Evolutionary conservation across 768 basidiomycete genomes (phyloP).

Genomic region (Serendipita sp.): DNA sequence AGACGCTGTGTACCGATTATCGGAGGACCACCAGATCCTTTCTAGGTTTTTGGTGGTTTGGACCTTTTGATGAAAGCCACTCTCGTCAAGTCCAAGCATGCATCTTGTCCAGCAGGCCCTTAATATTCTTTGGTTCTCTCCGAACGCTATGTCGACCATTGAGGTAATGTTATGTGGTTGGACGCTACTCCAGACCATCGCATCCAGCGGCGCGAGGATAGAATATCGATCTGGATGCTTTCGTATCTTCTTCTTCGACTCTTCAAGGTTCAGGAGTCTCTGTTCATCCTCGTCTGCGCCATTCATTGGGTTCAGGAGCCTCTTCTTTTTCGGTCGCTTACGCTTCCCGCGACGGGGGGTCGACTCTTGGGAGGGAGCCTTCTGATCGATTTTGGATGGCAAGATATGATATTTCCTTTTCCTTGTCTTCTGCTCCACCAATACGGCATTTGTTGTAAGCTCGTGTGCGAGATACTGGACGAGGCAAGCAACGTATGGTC

Average conservation of each 20-base stretch:
- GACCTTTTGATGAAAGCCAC: slow-evolving; percentile 45
- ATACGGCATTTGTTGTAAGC: background rate
- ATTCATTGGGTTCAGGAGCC: background rate
- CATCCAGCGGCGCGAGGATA: slow-evolving; percentile 42
- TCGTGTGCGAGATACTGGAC: background rate
- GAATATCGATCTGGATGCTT: background rate
- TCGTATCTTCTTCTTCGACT: background rate
- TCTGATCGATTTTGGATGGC: background rate
- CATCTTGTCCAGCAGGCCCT: slow-evolving; percentile 67
- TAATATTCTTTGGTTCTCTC: slow-evolving; percentile 17
- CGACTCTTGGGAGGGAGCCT: background rate
- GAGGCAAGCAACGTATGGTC: background rate
- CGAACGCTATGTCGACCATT: slow-evolving; percentile 56
- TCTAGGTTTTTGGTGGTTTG: slow-evolving; percentile 58
- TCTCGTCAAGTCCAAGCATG: slow-evolving; percentile 43
- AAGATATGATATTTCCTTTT: background rate
- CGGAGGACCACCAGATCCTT: slow-evolving; percentile 39
- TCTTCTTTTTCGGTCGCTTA: background rate
- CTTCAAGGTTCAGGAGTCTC: background rate
- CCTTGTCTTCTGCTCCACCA: background rate
- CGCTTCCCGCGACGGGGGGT: background rate
- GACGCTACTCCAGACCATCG: slow-evolving; percentile 82
- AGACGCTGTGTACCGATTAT: slow-evolving; percentile 23
- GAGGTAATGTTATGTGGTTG: slow-evolving; percentile 61
- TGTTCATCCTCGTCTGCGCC: background rate